These are phyloP conservation scores for Hirsutella thompsonii DNA, from an alignment of 2,329 filamentous ascomycete genomes.

Conservation along the genomic window DNA sequence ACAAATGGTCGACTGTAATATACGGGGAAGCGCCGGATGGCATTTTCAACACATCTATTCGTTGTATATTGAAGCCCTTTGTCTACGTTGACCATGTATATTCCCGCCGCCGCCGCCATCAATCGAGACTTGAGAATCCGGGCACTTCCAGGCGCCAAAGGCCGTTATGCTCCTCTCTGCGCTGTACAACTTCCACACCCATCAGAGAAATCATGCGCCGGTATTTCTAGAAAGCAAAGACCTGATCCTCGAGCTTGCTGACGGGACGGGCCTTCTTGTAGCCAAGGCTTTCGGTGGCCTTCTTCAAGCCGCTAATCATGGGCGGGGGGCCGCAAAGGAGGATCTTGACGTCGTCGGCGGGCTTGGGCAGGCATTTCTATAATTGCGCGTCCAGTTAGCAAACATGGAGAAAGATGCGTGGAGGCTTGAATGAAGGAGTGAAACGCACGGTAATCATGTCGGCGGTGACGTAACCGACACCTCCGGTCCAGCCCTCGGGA, in stretches of 20 bases:
- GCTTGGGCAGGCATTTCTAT: constrained; percentile 67
- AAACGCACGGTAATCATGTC: constrained; percentile 79
- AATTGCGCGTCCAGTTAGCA: neutral
- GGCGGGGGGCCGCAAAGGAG: constrained; percentile 90
- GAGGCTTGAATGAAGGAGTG: neutral
- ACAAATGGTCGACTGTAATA: too few relatives aligned
- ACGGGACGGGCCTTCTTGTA: constrained; percentile 88
- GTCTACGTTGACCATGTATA: too few relatives aligned
- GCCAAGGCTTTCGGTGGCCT: constrained; percentile 76
- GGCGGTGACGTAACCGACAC: constrained; percentile 84
- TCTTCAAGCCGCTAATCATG: constrained; percentile 96
- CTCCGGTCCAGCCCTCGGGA: constrained; percentile 80
- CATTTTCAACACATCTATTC: too few relatives aligned
- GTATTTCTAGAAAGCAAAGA: constrained; percentile 65
- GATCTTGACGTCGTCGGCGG: constrained; percentile 81
- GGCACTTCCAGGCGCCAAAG: too few relatives aligned
- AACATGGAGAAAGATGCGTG: neutral
- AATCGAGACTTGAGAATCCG: too few relatives aligned
- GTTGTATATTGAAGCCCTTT: too few relatives aligned
- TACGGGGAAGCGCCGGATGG: too few relatives aligned
- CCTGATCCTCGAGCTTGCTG: constrained; percentile 95
- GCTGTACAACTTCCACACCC: neutral
- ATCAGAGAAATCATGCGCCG: neutral
- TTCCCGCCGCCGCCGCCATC: too few relatives aligned
- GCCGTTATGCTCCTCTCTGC: neutral